Percentiles rank a stretch among this genome's conserved stretches.
Evolutionary conservation across 352 stramenopile genomes (phyloP).

Genomic region (Pythium phragmitis): DNA sequence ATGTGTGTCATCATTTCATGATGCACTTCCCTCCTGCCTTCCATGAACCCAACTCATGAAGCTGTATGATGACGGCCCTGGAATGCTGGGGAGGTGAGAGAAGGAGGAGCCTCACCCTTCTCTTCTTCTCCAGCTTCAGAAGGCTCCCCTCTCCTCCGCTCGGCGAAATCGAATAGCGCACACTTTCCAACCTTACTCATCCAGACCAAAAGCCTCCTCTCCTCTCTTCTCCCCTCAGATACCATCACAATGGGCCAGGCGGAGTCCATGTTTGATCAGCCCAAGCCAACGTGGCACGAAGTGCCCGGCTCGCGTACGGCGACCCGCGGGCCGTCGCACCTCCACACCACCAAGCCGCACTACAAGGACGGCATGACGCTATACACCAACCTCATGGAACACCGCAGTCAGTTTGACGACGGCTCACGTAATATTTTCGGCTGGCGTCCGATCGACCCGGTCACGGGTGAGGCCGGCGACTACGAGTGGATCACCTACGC

Average conservation of each 20-base stretch:
- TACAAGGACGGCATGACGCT: conserved; percentile 32
- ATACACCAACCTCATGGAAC: conserved; percentile 47
- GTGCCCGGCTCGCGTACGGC: conserved; percentile 18
- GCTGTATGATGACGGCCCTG: no score
- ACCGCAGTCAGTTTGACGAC: conserved; percentile 38
- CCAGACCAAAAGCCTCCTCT: no score
- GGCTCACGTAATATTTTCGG: conserved; percentile 57
- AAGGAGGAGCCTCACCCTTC: no score
- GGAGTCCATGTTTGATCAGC: conserved; percentile 21
- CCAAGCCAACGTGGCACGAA: conserved; percentile 20
- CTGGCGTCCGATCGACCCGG: conserved; percentile 40
- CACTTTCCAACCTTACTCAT: no score
- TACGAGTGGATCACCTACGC: conserved; percentile 65
- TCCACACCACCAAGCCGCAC: conserved; percentile 34
- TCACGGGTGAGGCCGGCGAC: conserved; percentile 33
- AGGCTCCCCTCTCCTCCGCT: no score
- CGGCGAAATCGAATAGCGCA: no score
- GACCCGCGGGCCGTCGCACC: conserved; percentile 17
- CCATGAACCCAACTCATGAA: no score
- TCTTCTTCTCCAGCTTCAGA: no score
- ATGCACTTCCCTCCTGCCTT: no score
- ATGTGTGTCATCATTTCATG: no score
- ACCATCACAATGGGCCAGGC: conserved; percentile 21
- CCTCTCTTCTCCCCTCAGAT: no score
- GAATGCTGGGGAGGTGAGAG: no score